Evolutionary conservation across 441 rosid species (phyloP), one percentile per base, ranked within the genome.

Genomic region (Gossypium laxum): DNA sequence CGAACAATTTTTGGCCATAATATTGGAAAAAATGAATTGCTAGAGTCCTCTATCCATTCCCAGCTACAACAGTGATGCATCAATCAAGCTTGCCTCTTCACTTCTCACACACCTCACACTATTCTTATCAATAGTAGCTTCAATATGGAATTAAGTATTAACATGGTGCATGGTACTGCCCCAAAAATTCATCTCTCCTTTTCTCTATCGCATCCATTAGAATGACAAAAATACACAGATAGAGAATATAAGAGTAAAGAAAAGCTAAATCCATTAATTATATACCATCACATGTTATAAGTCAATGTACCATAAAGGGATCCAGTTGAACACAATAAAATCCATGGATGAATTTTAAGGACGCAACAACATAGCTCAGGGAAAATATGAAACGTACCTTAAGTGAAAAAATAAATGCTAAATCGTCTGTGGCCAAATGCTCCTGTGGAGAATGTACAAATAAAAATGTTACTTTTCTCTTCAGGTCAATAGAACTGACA

Each of bases 361-460:
- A 61, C 65, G 57, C 52, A 62, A 58, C 32, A 41, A 58, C 70
- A 48, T 34, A 41, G 66, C 64, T 76, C 54, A 64, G 47, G 68
- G 51, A 62, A 74, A 72, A 62, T 64, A 70, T 15, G 65, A 43
- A 56, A 66, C 62, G 64, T 80, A 88, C 99, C 98, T 90, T 92
- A 58, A 90, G 88, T 19, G 96, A 90, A 84, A 90, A 94, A 79
- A 88, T 81, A 81, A 94, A 94, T 28, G 96, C 82, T 41, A 81
- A 83, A 83, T 92, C 97, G 74, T 94, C 98, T 81, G 89, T 84
- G 76, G 91, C 88, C 85, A 89, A 77, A 83, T 94, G 98, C 82
- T 88, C 98, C 98, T 94, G 97, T 76, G 65, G 51, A 69, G 45
- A 60, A 71, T 50, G 45, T 65, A 74, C 58, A 64, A 65, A 14